phyloP scores from a whole-genome alignment of 2,329 filamentous ascomycete genomes.

The Penicillium psychrosexuale region DNA sequence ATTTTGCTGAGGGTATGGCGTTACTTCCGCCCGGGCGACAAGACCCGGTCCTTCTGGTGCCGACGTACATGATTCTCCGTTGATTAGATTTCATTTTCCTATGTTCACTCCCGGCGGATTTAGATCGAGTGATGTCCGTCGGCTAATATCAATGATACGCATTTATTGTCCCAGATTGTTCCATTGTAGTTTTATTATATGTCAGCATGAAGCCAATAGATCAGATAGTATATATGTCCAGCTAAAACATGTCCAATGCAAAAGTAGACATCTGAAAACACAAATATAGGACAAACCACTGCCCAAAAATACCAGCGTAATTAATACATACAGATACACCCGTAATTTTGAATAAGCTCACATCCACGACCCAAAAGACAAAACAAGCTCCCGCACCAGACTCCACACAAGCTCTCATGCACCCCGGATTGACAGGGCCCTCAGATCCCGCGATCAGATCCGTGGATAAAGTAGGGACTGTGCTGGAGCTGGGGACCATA shows the following conservation, averaged over 20 bases:
- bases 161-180: slow-evolving; percentile 9
- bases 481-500: slow-evolving; percentile 13
- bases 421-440: slow-evolving; percentile 22
- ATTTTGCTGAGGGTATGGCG: slow-evolving; percentile 32
- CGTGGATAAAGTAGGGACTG: slow-evolving; percentile 21
- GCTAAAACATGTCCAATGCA: neutral
- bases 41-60: slow-evolving; percentile 25
- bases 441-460: slow-evolving; percentile 10
- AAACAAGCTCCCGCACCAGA: slow-evolving; percentile 5
- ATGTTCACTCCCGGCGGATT: slow-evolving; percentile 25
- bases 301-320: slow-evolving; percentile 15
- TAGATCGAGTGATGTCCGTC: slow-evolving; percentile 26
- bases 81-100: slow-evolving; percentile 28
- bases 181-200: neutral
- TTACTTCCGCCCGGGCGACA: slow-evolving; percentile 27
- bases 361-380: neutral
- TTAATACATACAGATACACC: neutral
- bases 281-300: neutral
- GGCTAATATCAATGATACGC: slow-evolving; percentile 29
- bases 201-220: neutral
- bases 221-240: neutral
- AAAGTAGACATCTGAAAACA: neutral
- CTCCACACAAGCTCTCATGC: slow-evolving; percentile 24
- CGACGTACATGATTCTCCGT: slow-evolving; percentile 26
- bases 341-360: slow-evolving; percentile 11